Conservation (phyloP, 352 stramenopile genomes). For the Phytophthora pistaciae region DNA sequence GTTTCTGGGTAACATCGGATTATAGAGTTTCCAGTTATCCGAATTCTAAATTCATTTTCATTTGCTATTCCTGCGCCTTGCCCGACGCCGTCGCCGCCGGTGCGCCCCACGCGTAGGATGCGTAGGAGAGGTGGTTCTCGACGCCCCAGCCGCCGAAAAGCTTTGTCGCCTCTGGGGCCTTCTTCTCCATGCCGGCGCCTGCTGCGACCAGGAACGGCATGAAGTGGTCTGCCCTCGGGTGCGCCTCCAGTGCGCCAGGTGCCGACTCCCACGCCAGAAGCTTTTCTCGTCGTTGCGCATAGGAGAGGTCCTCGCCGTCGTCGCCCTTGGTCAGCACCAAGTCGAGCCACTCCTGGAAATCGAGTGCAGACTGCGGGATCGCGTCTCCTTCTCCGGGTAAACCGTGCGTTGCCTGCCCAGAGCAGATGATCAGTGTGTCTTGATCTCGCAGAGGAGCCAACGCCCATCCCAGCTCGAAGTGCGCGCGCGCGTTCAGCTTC, state of each 20-base stretch:
- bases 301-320: conserved; percentile 27
- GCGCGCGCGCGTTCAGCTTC: conserved; percentile 39
- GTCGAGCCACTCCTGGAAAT: conserved; percentile 61
- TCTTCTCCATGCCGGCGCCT: conserved; percentile 61
- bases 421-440: conserved; percentile 87
- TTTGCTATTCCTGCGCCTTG: too few species aligned
- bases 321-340: conserved; percentile 30
- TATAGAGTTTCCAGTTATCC: too few species aligned
- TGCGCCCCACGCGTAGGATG: conserved; percentile 47
- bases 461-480: conserved; percentile 76
- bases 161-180: conserved; percentile 33
- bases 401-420: conserved; percentile 64
- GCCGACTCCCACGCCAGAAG: conserved; percentile 53
- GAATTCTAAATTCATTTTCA: too few species aligned
- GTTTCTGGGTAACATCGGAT: too few species aligned
- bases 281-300: conserved; percentile 43
- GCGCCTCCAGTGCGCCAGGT: conserved; percentile 42
- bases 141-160: conserved; percentile 48
- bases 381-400: conserved; percentile 18
- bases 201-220: conserved; percentile 65
- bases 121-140: conserved; percentile 48
- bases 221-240: conserved; percentile 62
- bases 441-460: conserved; percentile 70
- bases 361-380: conserved; percentile 30
- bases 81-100: neutral